Base-by-base conservation (phyloP, 2,329 filamentous ascomycete genomes). In the Calonectria pseudoreteaudii region DNA sequence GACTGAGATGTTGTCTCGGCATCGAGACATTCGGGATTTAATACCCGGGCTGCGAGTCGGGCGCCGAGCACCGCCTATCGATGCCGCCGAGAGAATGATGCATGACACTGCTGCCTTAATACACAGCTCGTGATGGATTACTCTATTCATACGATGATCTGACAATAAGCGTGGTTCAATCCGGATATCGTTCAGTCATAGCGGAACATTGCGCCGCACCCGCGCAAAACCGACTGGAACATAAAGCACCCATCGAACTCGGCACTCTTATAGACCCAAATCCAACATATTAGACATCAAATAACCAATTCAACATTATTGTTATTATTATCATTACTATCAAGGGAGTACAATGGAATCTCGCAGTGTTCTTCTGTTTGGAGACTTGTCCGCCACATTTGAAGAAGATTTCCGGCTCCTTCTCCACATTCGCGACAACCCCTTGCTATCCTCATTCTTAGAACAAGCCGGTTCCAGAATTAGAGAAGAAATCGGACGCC, bases 311-410 rank as follows among this genome's bases (percentile, higher is more conserved):
- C 38, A 31, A 50, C 34, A 16, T 16, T 53, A 70, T 14, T n/a
- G n/a, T n/a, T n/a, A n/a, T n/a, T n/a, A 16, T 16, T 53, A 70
- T 14, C 34, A 16, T 16, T 53, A 70, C 13, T 41, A 20, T 20
- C 20, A 18, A 20, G 20, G 52, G 13, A 60, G n/a, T 26, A 58
- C 67, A 18, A 77, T 76, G 75, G 30, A 50, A 23, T 69, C 66
- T 31, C 58, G 67, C 53, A 72, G 69, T 50, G 34, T 79, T 13
- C 68, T 78, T 34, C 38, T 81, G 16, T 80, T 82, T 62, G 80
- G 80, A 13, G 80, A 82, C 34, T 56, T 81, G 47, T 77, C 79
- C 23, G 70, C 70, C 26, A 68, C 68, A 23, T 82, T 79, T 34
- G 76, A 78, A 41, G 75, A 71, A 10, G 75, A 79, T 13, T 75